These are phyloP conservation scores for Aphanocladium album DNA, from an alignment of 2,329 filamentous ascomycete genomes.

Conservation along the genomic window DNA sequence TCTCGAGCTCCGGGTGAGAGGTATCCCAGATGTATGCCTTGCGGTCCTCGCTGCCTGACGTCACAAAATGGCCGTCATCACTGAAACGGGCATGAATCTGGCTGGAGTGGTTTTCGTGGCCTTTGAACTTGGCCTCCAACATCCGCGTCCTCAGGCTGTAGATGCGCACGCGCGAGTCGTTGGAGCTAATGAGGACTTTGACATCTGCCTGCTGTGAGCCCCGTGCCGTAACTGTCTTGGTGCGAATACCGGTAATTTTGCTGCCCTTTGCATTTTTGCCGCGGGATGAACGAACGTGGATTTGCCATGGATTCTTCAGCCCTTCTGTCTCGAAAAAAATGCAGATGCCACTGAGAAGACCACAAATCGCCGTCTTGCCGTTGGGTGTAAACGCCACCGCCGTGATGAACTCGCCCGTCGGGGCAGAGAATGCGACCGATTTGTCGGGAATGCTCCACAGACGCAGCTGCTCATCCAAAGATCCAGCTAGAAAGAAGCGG, in stretches of 20 bases:
- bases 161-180: conserved; percentile 85
- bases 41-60: conserved; percentile 88
- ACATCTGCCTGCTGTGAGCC: conserved; percentile 53
- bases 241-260: conserved; percentile 93
- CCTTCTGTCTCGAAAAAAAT: conserved; percentile 92
- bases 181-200: conserved; percentile 87
- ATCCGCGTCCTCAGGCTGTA: conserved; percentile 84
- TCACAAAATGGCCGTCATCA: conserved; percentile 79
- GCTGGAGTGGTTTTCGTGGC: conserved; percentile 82
- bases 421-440: conserved; percentile 75
- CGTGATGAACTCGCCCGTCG: conserved; percentile 82
- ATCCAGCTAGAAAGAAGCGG: conserved; percentile 92
- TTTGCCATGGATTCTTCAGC: conserved; percentile 74
- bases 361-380: conserved; percentile 83
- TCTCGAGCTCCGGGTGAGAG: conserved; percentile 48
- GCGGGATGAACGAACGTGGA: conserved; percentile 87
- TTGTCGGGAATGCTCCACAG: conserved; percentile 98
- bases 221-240: conserved; percentile 45
- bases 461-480: conserved; percentile 79
- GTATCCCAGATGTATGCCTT: conserved; percentile 84
- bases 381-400: conserved; percentile 92
- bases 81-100: conserved; percentile 89
- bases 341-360: conserved; percentile 78
- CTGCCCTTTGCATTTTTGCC: conserved; percentile 94
- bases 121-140: conserved; percentile 84